These are phyloP conservation scores for Aaosphaeria arxii DNA, from an alignment of 2,329 filamentous ascomycete species.

Conservation along the genomic window DNA sequence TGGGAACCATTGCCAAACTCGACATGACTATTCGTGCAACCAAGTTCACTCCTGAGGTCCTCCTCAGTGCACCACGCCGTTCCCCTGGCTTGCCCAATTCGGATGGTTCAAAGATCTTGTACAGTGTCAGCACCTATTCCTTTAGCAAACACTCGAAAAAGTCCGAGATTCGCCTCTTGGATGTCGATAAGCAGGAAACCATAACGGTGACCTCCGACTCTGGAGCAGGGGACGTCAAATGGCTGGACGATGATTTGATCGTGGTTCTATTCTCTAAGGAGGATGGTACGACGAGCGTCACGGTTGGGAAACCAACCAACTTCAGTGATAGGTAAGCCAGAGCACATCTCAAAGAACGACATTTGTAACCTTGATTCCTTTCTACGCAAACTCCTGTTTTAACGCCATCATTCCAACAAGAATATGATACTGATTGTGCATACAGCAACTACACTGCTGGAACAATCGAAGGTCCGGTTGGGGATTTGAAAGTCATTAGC, in stretches of 20 bases:
- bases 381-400: neutral
- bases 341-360: neutral
- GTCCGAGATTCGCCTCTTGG: constrained; percentile 67
- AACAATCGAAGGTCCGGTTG: constrained; percentile 44
- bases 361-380: neutral
- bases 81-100: constrained; percentile 68
- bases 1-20: too few species aligned
- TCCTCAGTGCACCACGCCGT: constrained; percentile 72
- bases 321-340: constrained; percentile 29
- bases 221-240: constrained; percentile 68
- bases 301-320: constrained; percentile 29
- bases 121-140: constrained; percentile 72
- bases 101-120: constrained; percentile 62
- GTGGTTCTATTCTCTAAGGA: constrained; percentile 50
- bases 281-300: constrained; percentile 38
- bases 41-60: constrained; percentile 73
- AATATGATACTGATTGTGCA: neutral
- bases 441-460: constrained; percentile 41
- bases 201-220: constrained; percentile 63
- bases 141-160: constrained; percentile 71
- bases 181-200: constrained; percentile 65
- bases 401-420: neutral
- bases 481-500: constrained; percentile 47
- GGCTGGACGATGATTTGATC: constrained; percentile 69
- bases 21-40: constrained; percentile 67